Percentiles rank a stretch among this genome's conserved stretches.
phyloP scores from a whole-genome alignment of 108 stramenopile species.

The Skeletonema costatum region DNA sequence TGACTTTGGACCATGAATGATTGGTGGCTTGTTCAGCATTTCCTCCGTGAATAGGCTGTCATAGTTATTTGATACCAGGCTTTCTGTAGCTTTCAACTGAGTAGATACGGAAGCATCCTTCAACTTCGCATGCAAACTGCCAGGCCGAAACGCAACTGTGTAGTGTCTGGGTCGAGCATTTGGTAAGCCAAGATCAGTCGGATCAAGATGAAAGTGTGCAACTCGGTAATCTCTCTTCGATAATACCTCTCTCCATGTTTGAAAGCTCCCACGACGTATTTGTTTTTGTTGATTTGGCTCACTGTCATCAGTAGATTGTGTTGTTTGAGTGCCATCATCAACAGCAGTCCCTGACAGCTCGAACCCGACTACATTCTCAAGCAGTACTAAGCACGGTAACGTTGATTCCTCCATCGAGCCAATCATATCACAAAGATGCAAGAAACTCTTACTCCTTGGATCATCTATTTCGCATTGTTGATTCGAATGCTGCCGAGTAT shows the following conservation, averaged over 20 bases:
- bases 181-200: conserved; percentile 82
- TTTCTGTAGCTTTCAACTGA: neutral
- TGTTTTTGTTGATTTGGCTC: neutral
- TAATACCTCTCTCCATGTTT: conserved; percentile 53
- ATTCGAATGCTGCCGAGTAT: conserved; percentile 76
- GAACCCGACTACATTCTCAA: conserved; percentile 93
- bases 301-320: neutral
- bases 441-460: conserved; percentile 65
- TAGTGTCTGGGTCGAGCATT: conserved; percentile 90
- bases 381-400: conserved; percentile 65
- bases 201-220: conserved; percentile 77
- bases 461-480: conserved; percentile 65
- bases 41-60: conserved; percentile 22
- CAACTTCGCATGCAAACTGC: neutral
- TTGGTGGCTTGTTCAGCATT: conserved; percentile 15
- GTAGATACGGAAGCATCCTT: neutral
- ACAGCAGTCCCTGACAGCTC: conserved; percentile 35
- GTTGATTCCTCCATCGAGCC: conserved; percentile 36
- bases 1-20: conserved; percentile 18
- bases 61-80: neutral
- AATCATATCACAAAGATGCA: conserved; percentile 69
- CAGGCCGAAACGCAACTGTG: conserved; percentile 37
- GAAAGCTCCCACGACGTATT: conserved; percentile 48
- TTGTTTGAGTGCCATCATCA: neutral
- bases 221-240: conserved; percentile 53